These are phyloP conservation scores for Lentinula lateritia DNA, from an alignment of 768 basidiomycete species.

Conservation along the genomic window DNA sequence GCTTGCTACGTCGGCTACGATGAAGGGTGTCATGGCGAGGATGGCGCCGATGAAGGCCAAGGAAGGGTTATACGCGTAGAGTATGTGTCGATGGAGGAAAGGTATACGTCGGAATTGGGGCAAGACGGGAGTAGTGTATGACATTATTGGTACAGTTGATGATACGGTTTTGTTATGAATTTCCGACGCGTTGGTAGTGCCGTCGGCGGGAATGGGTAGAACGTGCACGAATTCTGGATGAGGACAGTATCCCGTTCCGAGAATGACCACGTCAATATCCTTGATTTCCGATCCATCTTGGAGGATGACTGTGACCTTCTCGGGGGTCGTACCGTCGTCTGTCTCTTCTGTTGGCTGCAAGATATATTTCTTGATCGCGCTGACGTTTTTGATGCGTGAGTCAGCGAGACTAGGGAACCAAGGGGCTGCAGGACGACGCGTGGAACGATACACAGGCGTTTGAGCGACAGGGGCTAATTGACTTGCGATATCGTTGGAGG, in stretches of 20 bases:
- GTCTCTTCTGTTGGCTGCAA: background rate
- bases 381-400: conserved; percentile 36
- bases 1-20: conserved; percentile 41
- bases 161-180: background rate
- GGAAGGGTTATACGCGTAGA: conserved; percentile 41
- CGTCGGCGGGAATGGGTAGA: background rate
- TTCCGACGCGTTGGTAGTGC: background rate
- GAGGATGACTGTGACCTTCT: conserved; percentile 29
- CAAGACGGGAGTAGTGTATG: background rate
- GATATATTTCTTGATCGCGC: conserved; percentile 31
- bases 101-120: conserved; percentile 28
- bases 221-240: conserved; percentile 26
- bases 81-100: conserved; percentile 35
- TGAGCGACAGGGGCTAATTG: conserved; percentile 33
- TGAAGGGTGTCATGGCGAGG: conserved; percentile 42
- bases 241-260: conserved; percentile 44
- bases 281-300: conserved; percentile 30
- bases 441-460: conserved; percentile 39
- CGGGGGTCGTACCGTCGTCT: background rate
- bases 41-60: conserved; percentile 40
- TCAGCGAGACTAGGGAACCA: conserved; percentile 36
- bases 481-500: conserved; percentile 46
- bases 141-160: background rate
- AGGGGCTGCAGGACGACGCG: conserved; percentile 33
- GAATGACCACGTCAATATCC: conserved; percentile 35